Evolutionary conservation across 2,329 filamentous ascomycete species (phyloP).

Genomic region (Amauroascus verrucosus): DNA sequence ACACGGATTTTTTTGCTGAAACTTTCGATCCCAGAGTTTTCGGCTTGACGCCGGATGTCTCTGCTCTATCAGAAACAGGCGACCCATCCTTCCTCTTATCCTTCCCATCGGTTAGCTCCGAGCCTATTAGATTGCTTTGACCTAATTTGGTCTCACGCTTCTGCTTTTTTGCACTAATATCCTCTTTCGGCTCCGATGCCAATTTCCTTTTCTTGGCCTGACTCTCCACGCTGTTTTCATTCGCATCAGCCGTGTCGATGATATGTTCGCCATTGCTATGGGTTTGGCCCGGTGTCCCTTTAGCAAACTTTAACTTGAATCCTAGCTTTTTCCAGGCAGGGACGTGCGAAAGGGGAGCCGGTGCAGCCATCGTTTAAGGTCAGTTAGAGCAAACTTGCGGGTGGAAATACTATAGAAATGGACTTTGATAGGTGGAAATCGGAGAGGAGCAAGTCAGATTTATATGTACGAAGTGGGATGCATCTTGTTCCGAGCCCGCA

Average conservation of each 20-base stretch:
- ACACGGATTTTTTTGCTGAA: conserved; percentile 46
- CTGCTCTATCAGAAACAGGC: neutral
- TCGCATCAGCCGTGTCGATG: neutral
- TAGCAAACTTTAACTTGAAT: conserved; percentile 48
- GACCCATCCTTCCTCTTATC: neutral
- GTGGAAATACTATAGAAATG: no score
- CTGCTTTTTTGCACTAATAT: conserved; percentile 18
- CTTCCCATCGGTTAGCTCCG: neutral
- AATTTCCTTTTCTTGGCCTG: conserved; percentile 7
- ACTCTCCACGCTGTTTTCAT: neutral
- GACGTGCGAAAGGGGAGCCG: conserved; percentile 21
- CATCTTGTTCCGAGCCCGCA: neutral
- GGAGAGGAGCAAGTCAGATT: no score
- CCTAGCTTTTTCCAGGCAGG: conserved; percentile 54
- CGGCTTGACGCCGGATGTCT: conserved; percentile 17
- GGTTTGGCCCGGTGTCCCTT: conserved; percentile 15
- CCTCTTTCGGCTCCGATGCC: conserved; percentile 9
- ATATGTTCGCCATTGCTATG: neutral
- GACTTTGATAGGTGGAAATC: no score
- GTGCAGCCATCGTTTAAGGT: conserved; percentile 1
- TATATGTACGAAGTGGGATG: neutral
- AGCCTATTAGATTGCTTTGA: neutral
- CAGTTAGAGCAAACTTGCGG: no score
- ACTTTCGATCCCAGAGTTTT: conserved; percentile 17
- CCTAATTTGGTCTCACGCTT: conserved; percentile 15